Evolutionary conservation across 805 yeast genomes (phyloP).

Genomic region (Ogataea pilisensis): DNA sequence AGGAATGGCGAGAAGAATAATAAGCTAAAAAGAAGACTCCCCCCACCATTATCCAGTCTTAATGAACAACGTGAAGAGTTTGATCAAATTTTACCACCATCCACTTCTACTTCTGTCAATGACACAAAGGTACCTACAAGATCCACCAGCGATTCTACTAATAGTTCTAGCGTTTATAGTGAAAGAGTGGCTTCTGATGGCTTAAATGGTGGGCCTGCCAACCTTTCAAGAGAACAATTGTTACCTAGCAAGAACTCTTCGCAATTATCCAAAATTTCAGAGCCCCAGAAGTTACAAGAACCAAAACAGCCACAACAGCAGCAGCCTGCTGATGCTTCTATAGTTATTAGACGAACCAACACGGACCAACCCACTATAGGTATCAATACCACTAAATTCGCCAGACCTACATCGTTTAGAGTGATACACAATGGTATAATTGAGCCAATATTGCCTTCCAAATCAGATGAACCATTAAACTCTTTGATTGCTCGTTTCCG

Average conservation of each 20-base stretch:
- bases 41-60: constrained; percentile 19
- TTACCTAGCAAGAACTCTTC: neutral
- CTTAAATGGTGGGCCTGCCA: neutral
- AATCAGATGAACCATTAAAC: constrained; percentile 26
- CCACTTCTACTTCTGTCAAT: neutral
- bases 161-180: constrained; percentile 17
- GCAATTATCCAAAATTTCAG: too few species aligned
- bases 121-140: constrained; percentile 1
- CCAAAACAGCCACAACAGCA: too few species aligned
- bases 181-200: neutral
- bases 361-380: neutral
- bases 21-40: constrained; percentile 23
- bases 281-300: too few species aligned
- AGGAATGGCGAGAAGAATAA: constrained; percentile 5
- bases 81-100: neutral
- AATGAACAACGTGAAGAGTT: constrained; percentile 6
- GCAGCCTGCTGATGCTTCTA: too few species aligned
- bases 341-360: neutral
- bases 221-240: neutral
- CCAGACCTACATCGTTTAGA: constrained; percentile 17
- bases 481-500: constrained; percentile 26
- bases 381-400: constrained; percentile 3
- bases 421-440: constrained; percentile 23
- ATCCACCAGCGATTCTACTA: constrained; percentile 11
- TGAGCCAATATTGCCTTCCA: constrained; percentile 28